Base-by-base conservation (phyloP, 139 green algal genomes). In the Limnomonas spitsbergensis region DNA sequence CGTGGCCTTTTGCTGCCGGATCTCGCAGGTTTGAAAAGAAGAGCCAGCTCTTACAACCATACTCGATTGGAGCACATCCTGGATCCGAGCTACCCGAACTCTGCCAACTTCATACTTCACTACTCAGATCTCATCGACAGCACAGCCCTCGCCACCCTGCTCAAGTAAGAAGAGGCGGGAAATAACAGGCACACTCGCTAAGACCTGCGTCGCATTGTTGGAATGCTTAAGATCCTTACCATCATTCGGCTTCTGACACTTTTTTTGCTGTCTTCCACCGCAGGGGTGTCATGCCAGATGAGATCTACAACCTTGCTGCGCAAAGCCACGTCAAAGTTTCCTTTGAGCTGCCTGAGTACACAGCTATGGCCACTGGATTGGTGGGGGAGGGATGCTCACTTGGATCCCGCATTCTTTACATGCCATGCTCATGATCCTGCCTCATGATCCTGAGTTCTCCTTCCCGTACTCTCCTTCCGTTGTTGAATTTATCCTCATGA, bases 291-390 rank as follows among this genome's bases (percentile, higher is more conserved):
- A 52, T 86, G 76, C 90, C 90, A 2, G 71, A 89, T 53, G 91
- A 95, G 77, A 83, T 95, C 29, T 95, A 94, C 85, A 94, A 95
- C 77, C 80, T 95, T n/a, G 91, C 79, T 4, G 91, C 91, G n/a
- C 85, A 91, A 76, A 90, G 80, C 54, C 88, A 94, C 79, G 90
- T 94, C 31, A 75, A 82, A 36, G 88, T 94, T 0, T 94, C 89
- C n/a, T 95, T 94, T 76, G 75, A 94, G 74, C 86, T 83, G 53
- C 88, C 91, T 4, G 78, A 91, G 85, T 92, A 90, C 80, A 94
- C 90, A n/a, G 88, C 87, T 1, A 85, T 91, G 52, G 87, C 88
- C 0, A 79, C 84, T 31, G 90, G 82, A 34, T 53, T 89, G 66
- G 78, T 86, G 69, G 69, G 75, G 20, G 73, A 80, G 29, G 80